Percentiles rank a stretch among this genome's conserved stretches.
Evolutionary conservation across 495 filamentous ascomycete species (phyloP).

Genomic region (Xylaria nigripes): DNA sequence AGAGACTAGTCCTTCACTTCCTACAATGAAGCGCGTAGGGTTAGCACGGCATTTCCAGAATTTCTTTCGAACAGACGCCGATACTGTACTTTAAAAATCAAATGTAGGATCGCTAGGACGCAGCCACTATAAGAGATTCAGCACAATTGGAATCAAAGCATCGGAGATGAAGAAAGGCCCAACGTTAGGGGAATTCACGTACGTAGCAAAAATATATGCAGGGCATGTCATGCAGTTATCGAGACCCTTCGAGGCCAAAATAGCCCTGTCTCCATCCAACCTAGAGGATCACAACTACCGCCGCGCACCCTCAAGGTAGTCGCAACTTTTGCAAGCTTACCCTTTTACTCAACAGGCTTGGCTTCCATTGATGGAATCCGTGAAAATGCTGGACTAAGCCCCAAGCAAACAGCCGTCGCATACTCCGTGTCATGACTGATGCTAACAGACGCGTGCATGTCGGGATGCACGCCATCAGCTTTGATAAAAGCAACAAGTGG

Average conservation of each 20-base stretch:
- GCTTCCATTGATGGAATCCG: neutral
- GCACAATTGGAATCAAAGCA: neutral
- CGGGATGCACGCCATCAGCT: neutral
- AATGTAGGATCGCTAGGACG: neutral
- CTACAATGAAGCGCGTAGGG: neutral
- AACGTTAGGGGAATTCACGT: neutral
- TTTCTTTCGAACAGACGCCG: neutral
- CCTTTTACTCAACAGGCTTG: neutral
- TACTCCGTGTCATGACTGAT: constrained; percentile 44
- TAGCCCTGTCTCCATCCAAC: neutral
- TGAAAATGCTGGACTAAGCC: neutral
- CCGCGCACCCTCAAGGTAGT: neutral
- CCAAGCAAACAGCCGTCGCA: constrained; percentile 37
- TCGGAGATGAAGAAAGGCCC: neutral
- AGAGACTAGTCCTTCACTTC: constrained; percentile 31
- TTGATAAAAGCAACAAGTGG: constrained; percentile 15
- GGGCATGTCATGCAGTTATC: neutral
- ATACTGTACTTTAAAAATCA: neutral
- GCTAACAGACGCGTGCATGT: constrained; percentile 24
- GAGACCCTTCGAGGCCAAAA: neutral
- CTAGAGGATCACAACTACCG: neutral
- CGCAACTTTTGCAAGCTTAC: neutral
- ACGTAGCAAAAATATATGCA: neutral
- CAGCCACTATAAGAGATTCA: neutral
- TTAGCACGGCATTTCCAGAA: neutral